Evolutionary conservation across 805 yeast species (phyloP), one percentile per base, ranked within the genome.

Genomic region (Cyberlindnera veronae): DNA sequence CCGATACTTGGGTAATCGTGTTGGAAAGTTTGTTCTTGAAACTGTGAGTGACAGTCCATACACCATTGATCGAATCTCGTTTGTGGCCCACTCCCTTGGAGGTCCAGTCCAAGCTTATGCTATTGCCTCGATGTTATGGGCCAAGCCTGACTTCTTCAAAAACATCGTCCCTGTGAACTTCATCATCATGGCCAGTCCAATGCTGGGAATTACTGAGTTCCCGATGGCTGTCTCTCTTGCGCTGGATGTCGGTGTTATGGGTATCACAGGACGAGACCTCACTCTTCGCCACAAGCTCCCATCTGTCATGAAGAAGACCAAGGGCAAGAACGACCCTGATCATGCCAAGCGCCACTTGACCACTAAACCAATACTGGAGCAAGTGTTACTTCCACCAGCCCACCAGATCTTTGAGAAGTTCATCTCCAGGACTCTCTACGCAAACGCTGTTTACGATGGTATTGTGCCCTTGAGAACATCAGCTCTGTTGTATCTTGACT

Each of bases 381-480:
- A 86, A 19, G 66, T 91, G 4, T 95, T 97, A 0, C 69, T 83
- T 2, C 81, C 84, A 6, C 85, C 90, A 3, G 82, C 91, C 0
- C 80, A 82, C 45, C 63, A 63, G 26, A 69, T 84, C 0, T 69
- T 91, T 43, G 74, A 76, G 42, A 62, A 63, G 42, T 91, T 93
- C 63, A 58, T 69, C 30, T 66, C 83, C 44, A 69, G 97, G 46
- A 88, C 96, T 0, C 66, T 84, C 0, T 93, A 93, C 61, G 96
- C 98, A 0, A 93, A 93, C 62, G 81, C 85, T 0, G 70, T 86
- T 15, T 82, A 93, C 61, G 99, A 93, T 64, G 99, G 99, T 3
- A 89, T 93, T 38, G 99, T 93, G 2, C 98, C 99, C 0, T 66
- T 93, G 51, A 68, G 98, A 37, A 93, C 99, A 0, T 80, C 96